Evolutionary conservation across 768 basidiomycete species (phyloP).

Genomic region (Lenzites betulinus): DNA sequence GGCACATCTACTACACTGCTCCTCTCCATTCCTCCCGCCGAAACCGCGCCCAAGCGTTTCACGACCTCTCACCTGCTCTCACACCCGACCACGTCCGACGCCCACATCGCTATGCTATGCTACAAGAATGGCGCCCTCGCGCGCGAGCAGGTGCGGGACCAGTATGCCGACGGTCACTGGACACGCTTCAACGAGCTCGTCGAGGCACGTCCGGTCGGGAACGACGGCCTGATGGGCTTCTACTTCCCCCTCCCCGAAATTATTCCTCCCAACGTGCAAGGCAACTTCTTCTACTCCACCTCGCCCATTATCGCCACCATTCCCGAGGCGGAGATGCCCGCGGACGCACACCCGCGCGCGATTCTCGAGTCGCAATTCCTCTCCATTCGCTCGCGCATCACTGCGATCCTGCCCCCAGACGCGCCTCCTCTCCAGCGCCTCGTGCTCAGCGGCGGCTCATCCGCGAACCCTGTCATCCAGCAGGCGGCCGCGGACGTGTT

Average conservation of each 20-base stretch:
- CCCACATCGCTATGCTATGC: slow-evolving; percentile 88
- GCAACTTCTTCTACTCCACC: slow-evolving; percentile 64
- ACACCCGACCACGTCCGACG: slow-evolving; percentile 60
- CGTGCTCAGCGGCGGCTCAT: slow-evolving; percentile 79
- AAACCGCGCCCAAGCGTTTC: slow-evolving; percentile 64
- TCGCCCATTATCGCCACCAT: slow-evolving; percentile 18
- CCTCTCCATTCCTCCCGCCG: slow-evolving; percentile 69
- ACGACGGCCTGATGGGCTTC: slow-evolving; percentile 63
- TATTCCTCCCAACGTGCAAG: slow-evolving; percentile 75
- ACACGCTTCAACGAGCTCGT: slow-evolving; percentile 67
- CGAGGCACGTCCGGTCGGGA: slow-evolving; percentile 53
- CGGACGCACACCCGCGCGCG: slow-evolving; percentile 62
- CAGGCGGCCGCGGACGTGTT: slow-evolving; percentile 82
- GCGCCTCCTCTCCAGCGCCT: slow-evolving; percentile 61
- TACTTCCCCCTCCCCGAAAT: slow-evolving; percentile 89
- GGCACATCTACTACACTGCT: slow-evolving; percentile 90
- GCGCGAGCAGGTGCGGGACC: slow-evolving; percentile 74
- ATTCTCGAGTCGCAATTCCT: slow-evolving; percentile 86
- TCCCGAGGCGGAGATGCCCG: slow-evolving; percentile 40
- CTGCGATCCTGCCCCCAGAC: slow-evolving; percentile 62
- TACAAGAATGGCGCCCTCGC: slow-evolving; percentile 89
- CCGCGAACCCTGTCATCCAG: slow-evolving; percentile 69
- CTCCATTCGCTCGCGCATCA: slow-evolving; percentile 73
- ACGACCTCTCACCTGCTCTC: slow-evolving; percentile 76
- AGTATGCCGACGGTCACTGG: slow-evolving; percentile 65